Conservation (phyloP, 2,329 filamentous ascomycete genomes). For the Byssothecium circinans region DNA sequence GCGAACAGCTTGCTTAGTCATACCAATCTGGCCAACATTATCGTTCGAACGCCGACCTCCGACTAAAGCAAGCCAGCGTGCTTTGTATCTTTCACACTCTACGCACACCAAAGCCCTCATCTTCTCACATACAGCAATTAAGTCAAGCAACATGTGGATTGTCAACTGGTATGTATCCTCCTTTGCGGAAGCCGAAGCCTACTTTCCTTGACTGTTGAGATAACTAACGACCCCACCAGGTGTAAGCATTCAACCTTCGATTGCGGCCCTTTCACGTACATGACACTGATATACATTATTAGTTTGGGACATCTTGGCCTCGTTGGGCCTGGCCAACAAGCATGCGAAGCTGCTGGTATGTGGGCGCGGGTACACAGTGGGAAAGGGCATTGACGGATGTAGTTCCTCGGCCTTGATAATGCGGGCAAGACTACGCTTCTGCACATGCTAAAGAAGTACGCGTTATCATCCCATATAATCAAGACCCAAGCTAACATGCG, state of each 20-base stretch:
- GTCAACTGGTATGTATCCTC: constrained; percentile 70
- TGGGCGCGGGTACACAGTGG: constrained; percentile 55
- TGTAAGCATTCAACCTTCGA: constrained; percentile 18
- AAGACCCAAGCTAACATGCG: constrained; percentile 16
- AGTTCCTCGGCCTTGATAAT: constrained; percentile 60
- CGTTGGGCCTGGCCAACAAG: constrained; percentile 88
- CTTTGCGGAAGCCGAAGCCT: not conserved
- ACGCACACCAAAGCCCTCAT: constrained; percentile 48
- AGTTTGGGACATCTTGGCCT: constrained; percentile 90
- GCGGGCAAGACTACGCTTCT: constrained; percentile 94
- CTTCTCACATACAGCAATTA: constrained; percentile 39
- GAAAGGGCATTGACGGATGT: not conserved
- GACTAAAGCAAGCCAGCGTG: not conserved
- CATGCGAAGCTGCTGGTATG: constrained; percentile 74
- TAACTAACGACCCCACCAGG: constrained; percentile 11
- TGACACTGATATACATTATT: constrained; percentile 11
- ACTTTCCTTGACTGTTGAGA: not conserved
- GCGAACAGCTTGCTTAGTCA: constrained; percentile 3
- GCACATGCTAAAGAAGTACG: constrained; percentile 79
- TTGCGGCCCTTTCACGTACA: constrained; percentile 8
- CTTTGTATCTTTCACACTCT: not conserved
- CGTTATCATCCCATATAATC: not conserved
- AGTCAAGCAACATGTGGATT: constrained; percentile 70
- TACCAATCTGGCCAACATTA: constrained; percentile 2
- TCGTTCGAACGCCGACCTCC: not conserved